Evolutionary conservation across 2,329 filamentous ascomycete species (phyloP).

Genomic region (Colletotrichum agaves): DNA sequence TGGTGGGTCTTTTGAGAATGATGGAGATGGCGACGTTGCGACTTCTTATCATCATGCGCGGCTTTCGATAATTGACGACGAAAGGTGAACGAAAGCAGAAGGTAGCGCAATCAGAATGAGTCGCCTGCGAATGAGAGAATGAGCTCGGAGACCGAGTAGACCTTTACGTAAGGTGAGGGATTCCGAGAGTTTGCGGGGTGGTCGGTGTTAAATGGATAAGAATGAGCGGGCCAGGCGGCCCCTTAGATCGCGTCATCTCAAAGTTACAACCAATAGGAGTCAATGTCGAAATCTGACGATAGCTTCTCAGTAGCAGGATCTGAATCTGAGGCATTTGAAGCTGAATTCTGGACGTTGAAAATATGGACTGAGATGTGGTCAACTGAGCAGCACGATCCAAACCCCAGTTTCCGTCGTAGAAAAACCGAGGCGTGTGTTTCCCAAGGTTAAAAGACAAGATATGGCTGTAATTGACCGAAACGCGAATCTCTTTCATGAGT

Average conservation of each 20-base stretch:
- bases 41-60: conserved; percentile 2
- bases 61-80: too few relatives aligned
- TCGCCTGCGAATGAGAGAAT: background rate
- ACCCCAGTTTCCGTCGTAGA: too few relatives aligned
- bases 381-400: too few relatives aligned
- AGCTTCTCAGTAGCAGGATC: background rate
- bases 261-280: background rate
- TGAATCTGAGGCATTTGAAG: too few relatives aligned
- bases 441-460: too few relatives aligned
- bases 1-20: conserved; percentile 6
- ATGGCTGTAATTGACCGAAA: too few relatives aligned
- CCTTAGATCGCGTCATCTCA: conserved; percentile 4
- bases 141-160: conserved; percentile 18
- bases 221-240: background rate
- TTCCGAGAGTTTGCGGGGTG: conserved; percentile 21
- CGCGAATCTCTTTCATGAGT: too few relatives aligned
- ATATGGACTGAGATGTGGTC: too few relatives aligned
- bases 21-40: background rate
- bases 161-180: conserved; percentile 22
- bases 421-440: too few relatives aligned
- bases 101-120: background rate
- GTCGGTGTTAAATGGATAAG: conserved; percentile 1
- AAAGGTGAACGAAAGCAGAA: too few relatives aligned
- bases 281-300: background rate
- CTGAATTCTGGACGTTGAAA: too few relatives aligned